Percentiles rank a stretch among this genome's conserved stretches.
phyloP scores from a whole-genome alignment of 768 basidiomycete genomes.

The Amanita pseudoporphyria region DNA sequence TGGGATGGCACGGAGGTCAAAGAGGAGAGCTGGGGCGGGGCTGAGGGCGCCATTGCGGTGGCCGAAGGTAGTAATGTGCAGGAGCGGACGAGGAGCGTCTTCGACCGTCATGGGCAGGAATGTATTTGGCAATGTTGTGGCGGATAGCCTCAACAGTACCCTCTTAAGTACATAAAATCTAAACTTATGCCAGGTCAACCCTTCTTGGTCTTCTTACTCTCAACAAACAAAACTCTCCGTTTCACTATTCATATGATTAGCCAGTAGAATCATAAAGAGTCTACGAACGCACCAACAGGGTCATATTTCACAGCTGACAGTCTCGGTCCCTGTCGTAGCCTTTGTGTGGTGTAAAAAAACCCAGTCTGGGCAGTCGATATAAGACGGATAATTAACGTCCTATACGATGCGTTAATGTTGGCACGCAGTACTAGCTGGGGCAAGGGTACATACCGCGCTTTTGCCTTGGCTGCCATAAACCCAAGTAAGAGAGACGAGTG shows the following conservation, averaged over 20 bases:
- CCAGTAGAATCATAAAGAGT: background rate
- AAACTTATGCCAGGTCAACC: no score
- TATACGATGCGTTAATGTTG: constrained; percentile 17
- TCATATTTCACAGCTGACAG: constrained; percentile 91
- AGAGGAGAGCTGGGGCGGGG: background rate
- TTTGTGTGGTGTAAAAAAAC: constrained; percentile 81
- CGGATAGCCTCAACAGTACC: no score
- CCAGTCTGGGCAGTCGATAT: constrained; percentile 90
- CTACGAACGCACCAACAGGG: constrained; percentile 55
- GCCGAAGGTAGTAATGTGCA: constrained; percentile 3
- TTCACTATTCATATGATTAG: constrained; percentile 35
- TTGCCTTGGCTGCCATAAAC: constrained; percentile 12
- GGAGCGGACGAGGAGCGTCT: background rate
- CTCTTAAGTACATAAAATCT: no score
- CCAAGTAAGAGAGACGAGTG: no score
- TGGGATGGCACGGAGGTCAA: constrained; percentile 4
- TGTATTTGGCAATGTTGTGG: no score
- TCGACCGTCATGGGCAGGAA: background rate
- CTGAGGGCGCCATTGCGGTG: background rate
- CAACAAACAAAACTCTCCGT: constrained; percentile 66
- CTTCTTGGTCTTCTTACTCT: constrained; percentile 69
- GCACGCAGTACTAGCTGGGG: background rate
- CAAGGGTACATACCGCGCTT: constrained; percentile 11
- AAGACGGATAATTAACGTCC: constrained; percentile 79
- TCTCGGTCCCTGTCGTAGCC: constrained; percentile 65